Base-by-base conservation (phyloP, 1,284 basidiomycete genomes). In the Polyporus tsugae region DNA sequence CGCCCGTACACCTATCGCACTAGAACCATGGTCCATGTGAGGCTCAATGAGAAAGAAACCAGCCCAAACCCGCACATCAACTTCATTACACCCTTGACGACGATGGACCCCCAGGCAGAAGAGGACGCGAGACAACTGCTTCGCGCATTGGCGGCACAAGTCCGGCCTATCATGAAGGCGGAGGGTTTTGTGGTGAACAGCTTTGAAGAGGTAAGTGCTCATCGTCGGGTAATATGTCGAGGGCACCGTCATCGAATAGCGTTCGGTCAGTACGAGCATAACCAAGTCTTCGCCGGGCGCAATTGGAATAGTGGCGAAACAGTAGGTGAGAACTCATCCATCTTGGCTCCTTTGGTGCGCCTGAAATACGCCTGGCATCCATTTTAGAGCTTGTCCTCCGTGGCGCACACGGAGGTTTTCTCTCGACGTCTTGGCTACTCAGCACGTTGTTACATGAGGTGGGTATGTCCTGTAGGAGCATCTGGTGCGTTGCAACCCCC, bases 381-480 rank as follows among this genome's bases (percentile, higher is more conserved):
- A 60, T 60, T 22, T 19, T 69, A 93, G 93, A 95, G 75, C 83
- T 95, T 15, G 93, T 95, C 13, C 80, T 95, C 2, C 85, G 92
- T 35, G 82, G 87, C 46, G 79, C 83, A 5, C 81, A 85, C 67
- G 91, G 92, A 11, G 81, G 81, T 0, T 90, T 92, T 73, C 82
- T 86, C 36, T 84, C 91, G 1, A 85, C 82, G 6, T 85, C 86
- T n/a, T 92, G 88, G 86, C 75, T 95, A 25, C 85, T 95, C 83
- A 89, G 90, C 70, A 91, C 89, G 0, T 78, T 95, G n/a, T 95
- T 92, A 75, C 93, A 95, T 75, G 93, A 95, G 85, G 93, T 94
- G 57, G 72, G 81, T 77, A 58, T 53, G 10, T 36, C 22, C 42
- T 33, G 11, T 1, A 35, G 41, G 35, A 52, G 1, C 44, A 60